phyloP scores from a whole-genome alignment of 139 green algal genomes.

The Chlamydomonas sphaeroides region DNA sequence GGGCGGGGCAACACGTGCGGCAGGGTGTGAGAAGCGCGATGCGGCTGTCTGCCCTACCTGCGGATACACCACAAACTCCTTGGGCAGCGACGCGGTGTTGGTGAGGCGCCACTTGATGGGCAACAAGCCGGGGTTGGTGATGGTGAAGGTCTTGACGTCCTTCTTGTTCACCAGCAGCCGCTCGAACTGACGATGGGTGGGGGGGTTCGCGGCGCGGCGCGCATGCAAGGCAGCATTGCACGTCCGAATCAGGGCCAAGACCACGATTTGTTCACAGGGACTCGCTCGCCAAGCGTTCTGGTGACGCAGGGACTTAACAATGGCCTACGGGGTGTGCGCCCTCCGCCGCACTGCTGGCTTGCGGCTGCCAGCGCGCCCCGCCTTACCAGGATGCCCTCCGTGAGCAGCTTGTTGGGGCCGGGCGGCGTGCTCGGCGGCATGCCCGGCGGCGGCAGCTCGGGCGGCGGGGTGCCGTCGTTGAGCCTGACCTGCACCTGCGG shows the following conservation, averaged over 20 bases:
- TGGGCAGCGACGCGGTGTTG: constrained; percentile 59
- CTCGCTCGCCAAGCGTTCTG: too few species aligned
- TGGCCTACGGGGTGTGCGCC: too few species aligned
- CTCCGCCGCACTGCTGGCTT: too few species aligned
- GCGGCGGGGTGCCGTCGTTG: constrained; percentile 49
- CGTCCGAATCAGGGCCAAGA: neutral
- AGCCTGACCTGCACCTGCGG: constrained; percentile 57
- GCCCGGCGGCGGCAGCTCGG: neutral
- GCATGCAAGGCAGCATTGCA: neutral
- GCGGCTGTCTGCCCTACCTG: neutral
- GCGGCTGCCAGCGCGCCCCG: too few species aligned
- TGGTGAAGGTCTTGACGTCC: constrained; percentile 65
- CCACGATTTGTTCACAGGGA: neutral
- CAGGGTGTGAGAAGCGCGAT: neutral
- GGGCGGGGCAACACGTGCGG: too few species aligned
- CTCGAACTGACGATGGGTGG: too few species aligned
- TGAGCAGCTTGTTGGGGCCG: constrained; percentile 49
- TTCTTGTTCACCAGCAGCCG: constrained; percentile 72
- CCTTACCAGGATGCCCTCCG: constrained; percentile 60
- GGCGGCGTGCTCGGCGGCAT: neutral
- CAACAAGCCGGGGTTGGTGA: constrained; percentile 77
- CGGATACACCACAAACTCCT: constrained; percentile 64
- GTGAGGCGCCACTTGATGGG: constrained; percentile 79
- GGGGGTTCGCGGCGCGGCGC: neutral
- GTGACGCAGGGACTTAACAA: too few species aligned